Evolutionary conservation across 805 yeast genomes (phyloP).

Genomic region (Cyberlindnera saturnus): DNA sequence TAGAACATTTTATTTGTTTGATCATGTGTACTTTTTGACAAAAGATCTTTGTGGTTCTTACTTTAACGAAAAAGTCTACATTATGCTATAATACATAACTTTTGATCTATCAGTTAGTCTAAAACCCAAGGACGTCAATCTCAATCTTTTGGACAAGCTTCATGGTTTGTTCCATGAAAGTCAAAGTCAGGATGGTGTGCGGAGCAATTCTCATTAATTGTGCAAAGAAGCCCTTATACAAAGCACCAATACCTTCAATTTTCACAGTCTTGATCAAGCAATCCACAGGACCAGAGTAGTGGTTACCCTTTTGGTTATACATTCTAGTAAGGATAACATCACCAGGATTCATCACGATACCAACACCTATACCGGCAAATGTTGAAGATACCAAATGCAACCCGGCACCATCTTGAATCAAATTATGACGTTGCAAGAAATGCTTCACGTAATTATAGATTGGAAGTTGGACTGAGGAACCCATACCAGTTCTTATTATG

Average conservation of each 20-base stretch:
- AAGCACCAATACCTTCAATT: constrained; percentile 79
- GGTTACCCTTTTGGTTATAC: constrained; percentile 87
- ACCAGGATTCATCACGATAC: constrained; percentile 95
- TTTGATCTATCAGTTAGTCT: neutral
- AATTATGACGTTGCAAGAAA: constrained; percentile 44
- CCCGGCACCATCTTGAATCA: constrained; percentile 57
- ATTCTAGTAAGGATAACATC: constrained; percentile 93
- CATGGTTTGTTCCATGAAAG: constrained; percentile 95
- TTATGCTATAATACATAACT: neutral
- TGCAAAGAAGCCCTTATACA: constrained; percentile 94
- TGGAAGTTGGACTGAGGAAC: constrained; percentile 93
- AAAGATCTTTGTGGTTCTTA: too few species aligned
- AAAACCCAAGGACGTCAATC: constrained; percentile 5
- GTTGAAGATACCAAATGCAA: constrained; percentile 72
- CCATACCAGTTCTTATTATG: constrained; percentile 87
- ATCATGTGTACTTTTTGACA: too few species aligned
- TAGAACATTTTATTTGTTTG: too few species aligned
- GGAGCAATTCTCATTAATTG: constrained; percentile 91
- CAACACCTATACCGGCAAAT: constrained; percentile 85
- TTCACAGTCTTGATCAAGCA: constrained; percentile 78
- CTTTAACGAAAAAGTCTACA: too few species aligned
- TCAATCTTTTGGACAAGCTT: constrained; percentile 41
- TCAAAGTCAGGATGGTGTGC: constrained; percentile 83
- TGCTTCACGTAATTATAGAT: constrained; percentile 75
- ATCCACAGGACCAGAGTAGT: constrained; percentile 83